A percentile compares a stretch with the other conserved stretches of the same genome.
Conservation (phyloP, 176 grass and related monocot genomes). For the Oryza rufipogon region DNA sequence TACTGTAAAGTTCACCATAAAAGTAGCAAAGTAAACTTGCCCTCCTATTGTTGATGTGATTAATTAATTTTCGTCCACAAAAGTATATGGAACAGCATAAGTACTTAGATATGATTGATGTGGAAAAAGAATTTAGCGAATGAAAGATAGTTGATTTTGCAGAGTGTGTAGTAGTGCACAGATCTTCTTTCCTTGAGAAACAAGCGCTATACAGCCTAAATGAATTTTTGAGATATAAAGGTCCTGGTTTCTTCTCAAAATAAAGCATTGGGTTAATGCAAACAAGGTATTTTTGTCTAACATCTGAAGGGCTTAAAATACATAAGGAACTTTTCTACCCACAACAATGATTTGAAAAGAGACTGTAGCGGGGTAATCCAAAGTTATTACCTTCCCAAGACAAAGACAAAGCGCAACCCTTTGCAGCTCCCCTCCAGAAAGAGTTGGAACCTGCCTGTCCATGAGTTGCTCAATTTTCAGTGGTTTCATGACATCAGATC, state of each 20-base stretch:
- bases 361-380: not conserved
- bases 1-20: not conserved
- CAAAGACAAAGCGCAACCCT: constrained; percentile 68
- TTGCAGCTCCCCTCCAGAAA: constrained; percentile 76
- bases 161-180: too few species aligned
- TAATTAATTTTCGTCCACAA: too few species aligned
- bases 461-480: constrained; percentile 80
- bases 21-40: not conserved
- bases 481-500: constrained; percentile 79
- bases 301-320: not conserved
- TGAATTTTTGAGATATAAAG: too few species aligned
- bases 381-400: constrained; percentile 64
- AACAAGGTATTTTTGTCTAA: not conserved
- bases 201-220: too few species aligned
- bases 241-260: too few species aligned
- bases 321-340: not conserved
- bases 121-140: too few species aligned
- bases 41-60: not conserved
- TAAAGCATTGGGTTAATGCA: too few species aligned
- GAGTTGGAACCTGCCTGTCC: constrained; percentile 64
- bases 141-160: too few species aligned
- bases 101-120: too few species aligned
- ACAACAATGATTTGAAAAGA: not conserved
- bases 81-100: too few species aligned
- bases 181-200: too few species aligned